phyloP scores from a whole-genome alignment of 306 rosid genomes.

The Trifolium repens region DNA sequence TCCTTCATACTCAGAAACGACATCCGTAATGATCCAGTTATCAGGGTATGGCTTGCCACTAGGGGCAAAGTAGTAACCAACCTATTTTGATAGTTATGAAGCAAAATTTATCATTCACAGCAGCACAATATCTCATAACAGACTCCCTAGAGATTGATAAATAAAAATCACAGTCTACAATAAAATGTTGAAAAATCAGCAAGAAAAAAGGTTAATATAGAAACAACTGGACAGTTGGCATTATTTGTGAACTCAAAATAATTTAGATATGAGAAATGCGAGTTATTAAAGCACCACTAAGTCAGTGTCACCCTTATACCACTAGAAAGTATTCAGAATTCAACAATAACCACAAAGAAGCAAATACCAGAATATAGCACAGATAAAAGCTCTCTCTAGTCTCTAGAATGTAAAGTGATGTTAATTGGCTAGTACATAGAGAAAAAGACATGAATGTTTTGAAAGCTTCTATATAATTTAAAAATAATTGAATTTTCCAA shows the following conservation, averaged over 20 bases:
- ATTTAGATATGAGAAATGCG: slow-evolving; percentile 10
- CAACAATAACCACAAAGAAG: slow-evolving; percentile 32
- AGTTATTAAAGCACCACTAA: slow-evolving; percentile 27
- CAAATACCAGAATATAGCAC: slow-evolving; percentile 26
- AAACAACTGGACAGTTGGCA: slow-evolving; percentile 20
- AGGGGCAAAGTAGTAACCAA: slow-evolving; percentile 99
- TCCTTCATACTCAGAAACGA: slow-evolving; percentile 85
- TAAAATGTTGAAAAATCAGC: slow-evolving; percentile 35
- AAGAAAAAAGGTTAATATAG: slow-evolving; percentile 4
- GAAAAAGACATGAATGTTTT: slow-evolving; percentile 13
- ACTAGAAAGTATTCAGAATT: slow-evolving; percentile 32
- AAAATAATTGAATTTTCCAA: slow-evolving; percentile 15
- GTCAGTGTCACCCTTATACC: slow-evolving; percentile 11
- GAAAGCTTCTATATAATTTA: slow-evolving; percentile 19
- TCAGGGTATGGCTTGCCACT: slow-evolving; percentile 99
- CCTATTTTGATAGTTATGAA: slow-evolving; percentile 69
- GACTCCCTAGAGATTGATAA: slow-evolving; percentile 43
- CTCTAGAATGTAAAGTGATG: slow-evolving; percentile 23
- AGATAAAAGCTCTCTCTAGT: slow-evolving; percentile 21
- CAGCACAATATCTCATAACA: slow-evolving; percentile 43
- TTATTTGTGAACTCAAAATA: slow-evolving; percentile 32
- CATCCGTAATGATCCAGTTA: slow-evolving; percentile 95
- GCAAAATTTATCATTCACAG: slow-evolving; percentile 53
- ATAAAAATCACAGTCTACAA: slow-evolving; percentile 44
- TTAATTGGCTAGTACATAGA: slow-evolving; percentile 15